A percentile compares a stretch with the other conserved stretches of the same genome.
Evolutionary conservation across 2,329 filamentous ascomycete genomes (phyloP).

Genomic region (Fusarium mundagurra): DNA sequence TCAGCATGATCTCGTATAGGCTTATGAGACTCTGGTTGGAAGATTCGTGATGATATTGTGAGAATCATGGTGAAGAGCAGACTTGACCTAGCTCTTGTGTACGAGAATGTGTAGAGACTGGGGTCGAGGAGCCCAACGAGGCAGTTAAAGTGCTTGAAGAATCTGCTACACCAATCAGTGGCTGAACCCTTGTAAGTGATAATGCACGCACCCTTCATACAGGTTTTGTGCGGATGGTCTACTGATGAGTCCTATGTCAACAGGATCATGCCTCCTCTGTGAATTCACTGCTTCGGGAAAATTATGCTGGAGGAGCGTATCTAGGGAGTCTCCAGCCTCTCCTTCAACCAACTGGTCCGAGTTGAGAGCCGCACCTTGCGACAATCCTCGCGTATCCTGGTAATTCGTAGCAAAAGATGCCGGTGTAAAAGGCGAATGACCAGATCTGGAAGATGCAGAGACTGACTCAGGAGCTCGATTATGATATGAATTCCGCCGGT

Average conservation of each 20-base stretch:
- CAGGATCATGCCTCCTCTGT: background rate
- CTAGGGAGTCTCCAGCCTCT: accelerated
- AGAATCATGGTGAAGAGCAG: background rate
- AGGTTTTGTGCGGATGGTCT: background rate
- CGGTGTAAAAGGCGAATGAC: background rate
- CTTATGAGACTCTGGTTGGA: background rate
- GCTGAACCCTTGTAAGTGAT: too few relatives aligned
- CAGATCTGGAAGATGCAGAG: background rate
- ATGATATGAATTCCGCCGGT: background rate
- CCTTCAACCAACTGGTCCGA: background rate
- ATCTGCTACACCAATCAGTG: background rate
- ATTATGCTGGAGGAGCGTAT: background rate
- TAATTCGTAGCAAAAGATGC: background rate
- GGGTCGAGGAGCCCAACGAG: background rate
- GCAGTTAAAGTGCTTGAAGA: background rate
- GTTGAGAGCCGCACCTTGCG: background rate
- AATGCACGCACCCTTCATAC: background rate
- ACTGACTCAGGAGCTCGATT: background rate
- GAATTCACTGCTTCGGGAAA: accelerated
- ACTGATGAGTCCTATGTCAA: background rate
- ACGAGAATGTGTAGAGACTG: background rate
- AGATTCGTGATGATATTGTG: background rate
- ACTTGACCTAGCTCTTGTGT: background rate
- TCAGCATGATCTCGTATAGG: background rate
- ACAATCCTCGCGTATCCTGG: background rate